A percentile compares a stretch with the other conserved stretches of the same genome.
Evolutionary conservation across 805 yeast species (phyloP).

Genomic region (Starmerella kuoi): DNA sequence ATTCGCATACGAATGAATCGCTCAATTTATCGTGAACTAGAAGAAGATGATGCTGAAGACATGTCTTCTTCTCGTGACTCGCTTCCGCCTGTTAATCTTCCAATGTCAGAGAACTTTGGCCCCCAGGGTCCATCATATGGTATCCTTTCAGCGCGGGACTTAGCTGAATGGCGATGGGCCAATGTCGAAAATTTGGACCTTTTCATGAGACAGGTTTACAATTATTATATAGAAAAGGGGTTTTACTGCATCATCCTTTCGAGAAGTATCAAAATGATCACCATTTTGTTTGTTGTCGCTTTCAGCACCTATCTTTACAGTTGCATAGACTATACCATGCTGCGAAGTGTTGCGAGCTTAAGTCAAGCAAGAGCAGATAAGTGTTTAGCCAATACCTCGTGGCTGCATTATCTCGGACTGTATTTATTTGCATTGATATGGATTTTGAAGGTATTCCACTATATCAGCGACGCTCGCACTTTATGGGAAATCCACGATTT

Average conservation of each 20-base stretch:
- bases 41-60: constrained; percentile 1
- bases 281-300: constrained; percentile 66
- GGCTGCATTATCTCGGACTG: constrained; percentile 44
- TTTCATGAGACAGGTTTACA: constrained; percentile 69
- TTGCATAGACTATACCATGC: constrained; percentile 59
- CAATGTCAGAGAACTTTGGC: background rate
- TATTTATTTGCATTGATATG: constrained; percentile 44
- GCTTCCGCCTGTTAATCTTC: background rate
- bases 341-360: constrained; percentile 27
- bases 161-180: constrained; percentile 94
- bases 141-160: constrained; percentile 47
- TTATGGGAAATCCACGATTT: constrained; percentile 66
- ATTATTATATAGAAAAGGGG: constrained; percentile 79
- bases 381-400: constrained; percentile 39
- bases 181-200: constrained; percentile 84
- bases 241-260: constrained; percentile 61
- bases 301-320: constrained; percentile 67
- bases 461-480: constrained; percentile 50
- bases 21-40: constrained; percentile 15
- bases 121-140: background rate
- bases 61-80: background rate
- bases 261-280: constrained; percentile 52
- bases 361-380: constrained; percentile 35
- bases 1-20: constrained; percentile 15
- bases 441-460: constrained; percentile 31